Base-by-base conservation (phyloP, 2,329 filamentous ascomycete species). In the Xylaria arbuscula region DNA sequence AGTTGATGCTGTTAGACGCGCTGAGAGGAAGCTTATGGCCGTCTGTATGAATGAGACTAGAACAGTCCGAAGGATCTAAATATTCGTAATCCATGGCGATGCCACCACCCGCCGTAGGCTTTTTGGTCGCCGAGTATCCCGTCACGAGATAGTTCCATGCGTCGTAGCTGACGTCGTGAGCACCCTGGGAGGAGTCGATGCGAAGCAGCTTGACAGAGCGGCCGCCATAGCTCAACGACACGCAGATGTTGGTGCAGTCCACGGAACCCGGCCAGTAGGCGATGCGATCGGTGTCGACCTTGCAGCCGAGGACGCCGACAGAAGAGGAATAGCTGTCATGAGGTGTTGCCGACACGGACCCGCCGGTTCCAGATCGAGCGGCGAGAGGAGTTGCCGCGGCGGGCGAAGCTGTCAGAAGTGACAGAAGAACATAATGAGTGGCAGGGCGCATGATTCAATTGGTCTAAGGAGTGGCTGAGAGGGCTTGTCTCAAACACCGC, bases 91-190 rank as follows among this genome's bases (percentile, higher is more conserved):
- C 74, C 80, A 88, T 87, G 22, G 80, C 77, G 24, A 86, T 72
- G 11, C 80, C 80, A 22, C 86, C 87, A 56, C 86, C 87, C 1
- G 76, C 2, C 77, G 78, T 32, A 51, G 86, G 85, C 54, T 82
- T 77, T 15, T 81, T 76, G 1, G 79, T 79, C 3, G 87, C 87
- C 2, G 81, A 80, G 61, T 83, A 66, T 64, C 85, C 85, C 0
- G 83, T 85, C 57, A 79, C 76, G 40, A 90, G 85, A 75, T 86
- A 85, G 82, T 88, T 88, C 86, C 86, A 90, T 56, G 87, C 87
- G 70, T 89, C 87, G 80, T 89, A 89, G 66, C 81, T 84, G 79
- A 89, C 84, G 78, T 89, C 88, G 76, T 87, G 77, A 61, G 87
- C 87, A 57, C 86, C 87, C 48, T 80, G 81, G 0, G 87, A 89